Conservation (phyloP, 495 filamentous ascomycete species). For the Neurospora africana region DNA sequence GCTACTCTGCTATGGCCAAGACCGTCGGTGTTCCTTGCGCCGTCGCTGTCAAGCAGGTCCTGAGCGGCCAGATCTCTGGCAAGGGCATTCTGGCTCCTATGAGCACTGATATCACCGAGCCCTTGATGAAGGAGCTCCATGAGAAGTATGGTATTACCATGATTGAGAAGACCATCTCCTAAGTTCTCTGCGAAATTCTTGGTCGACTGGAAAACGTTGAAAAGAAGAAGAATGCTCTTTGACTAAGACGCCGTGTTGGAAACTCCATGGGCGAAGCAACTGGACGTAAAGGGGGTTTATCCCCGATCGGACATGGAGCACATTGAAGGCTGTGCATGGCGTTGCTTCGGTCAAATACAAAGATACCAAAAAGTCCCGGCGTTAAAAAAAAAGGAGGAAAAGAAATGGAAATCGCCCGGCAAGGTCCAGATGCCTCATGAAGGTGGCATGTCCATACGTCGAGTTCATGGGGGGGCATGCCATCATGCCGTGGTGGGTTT, state of each 20-base stretch:
- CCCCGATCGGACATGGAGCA: background rate
- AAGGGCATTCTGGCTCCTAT: slow-evolving; percentile 80
- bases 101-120: slow-evolving; percentile 57
- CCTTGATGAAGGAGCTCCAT: slow-evolving; percentile 52
- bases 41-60: slow-evolving; percentile 65
- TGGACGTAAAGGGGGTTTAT: background rate
- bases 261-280: background rate
- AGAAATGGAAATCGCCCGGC: background rate
- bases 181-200: background rate
- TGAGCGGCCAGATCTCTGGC: slow-evolving; percentile 67
- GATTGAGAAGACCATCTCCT: slow-evolving; percentile 27
- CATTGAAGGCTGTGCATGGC: background rate
- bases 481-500: background rate
- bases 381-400: background rate
- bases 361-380: background rate
- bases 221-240: background rate
- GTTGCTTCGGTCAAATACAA: background rate
- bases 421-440: background rate
- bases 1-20: slow-evolving; percentile 88
- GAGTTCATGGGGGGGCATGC: background rate
- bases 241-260: background rate
- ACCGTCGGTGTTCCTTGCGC: slow-evolving; percentile 28
- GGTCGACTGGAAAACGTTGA: background rate
- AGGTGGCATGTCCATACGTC: background rate
- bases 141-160: slow-evolving; percentile 25